Conservation (phyloP, 2,329 filamentous ascomycete species). For the Trichophyton benhamiae region DNA sequence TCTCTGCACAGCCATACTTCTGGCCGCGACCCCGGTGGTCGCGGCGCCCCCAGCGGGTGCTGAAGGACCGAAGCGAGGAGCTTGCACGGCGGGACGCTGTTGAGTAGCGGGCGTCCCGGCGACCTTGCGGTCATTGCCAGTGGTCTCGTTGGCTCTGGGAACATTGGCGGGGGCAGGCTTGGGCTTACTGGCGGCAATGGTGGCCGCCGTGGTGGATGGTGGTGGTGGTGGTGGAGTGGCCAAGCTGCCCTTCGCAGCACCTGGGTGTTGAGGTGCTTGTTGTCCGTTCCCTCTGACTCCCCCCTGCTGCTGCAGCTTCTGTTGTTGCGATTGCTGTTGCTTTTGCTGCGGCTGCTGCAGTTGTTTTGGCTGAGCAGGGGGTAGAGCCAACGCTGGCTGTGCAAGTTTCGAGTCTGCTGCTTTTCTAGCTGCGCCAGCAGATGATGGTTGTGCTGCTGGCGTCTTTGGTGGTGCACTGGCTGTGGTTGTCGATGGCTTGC, state of each 20-base stretch:
- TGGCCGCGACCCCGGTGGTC: background rate
- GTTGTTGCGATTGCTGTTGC: too few relatives aligned
- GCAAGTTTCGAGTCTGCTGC: conserved; percentile 4
- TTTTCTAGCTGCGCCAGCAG: conserved; percentile 1
- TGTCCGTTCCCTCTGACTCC: conserved; percentile 5
- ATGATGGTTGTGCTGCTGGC: background rate
- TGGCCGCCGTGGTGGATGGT: too few relatives aligned
- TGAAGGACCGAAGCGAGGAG: conserved; percentile 1
- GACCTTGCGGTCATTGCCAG: background rate
- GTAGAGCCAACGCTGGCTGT: conserved; percentile 2
- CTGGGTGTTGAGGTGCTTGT: background rate
- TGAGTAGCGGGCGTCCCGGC: background rate
- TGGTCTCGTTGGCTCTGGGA: conserved; percentile 4
- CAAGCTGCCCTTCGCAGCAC: background rate
- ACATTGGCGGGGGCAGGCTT: background rate
- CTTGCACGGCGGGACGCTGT: background rate
- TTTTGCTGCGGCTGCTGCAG: too few relatives aligned
- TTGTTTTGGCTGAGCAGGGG: conserved; percentile 3
- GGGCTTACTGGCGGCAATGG: background rate
- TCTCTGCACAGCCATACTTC: conserved; percentile 2
- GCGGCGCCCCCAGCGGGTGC: background rate
- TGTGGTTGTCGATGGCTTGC: background rate
- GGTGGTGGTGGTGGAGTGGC: background rate
- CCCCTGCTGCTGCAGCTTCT: background rate
- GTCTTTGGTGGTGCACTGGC: conserved; percentile 2